These are phyloP conservation scores for Podaxis carcinomalis DNA, from an alignment of 768 basidiomycete genomes.

Conservation along the genomic window DNA sequence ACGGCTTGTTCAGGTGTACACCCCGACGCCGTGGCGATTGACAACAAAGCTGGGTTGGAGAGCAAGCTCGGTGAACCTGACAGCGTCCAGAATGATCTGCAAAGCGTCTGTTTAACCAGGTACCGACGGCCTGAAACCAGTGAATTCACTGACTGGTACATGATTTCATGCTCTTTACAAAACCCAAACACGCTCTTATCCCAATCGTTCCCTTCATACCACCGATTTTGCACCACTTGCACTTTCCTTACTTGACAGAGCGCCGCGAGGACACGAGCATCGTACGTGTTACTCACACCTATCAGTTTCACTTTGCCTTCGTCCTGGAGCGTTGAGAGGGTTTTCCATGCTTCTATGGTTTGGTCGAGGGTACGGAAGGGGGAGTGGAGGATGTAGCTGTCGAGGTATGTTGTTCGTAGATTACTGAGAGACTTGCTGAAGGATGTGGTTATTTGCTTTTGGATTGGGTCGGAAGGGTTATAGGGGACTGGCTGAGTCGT, in stretches of 20 bases:
- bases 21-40: constrained; percentile 39
- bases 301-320: constrained; percentile 60
- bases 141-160: constrained; percentile 57
- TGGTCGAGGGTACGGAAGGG: constrained; percentile 54
- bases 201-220: constrained; percentile 81
- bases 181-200: constrained; percentile 61
- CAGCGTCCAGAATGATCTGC: constrained; percentile 87
- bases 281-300: constrained; percentile 78
- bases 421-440: constrained; percentile 62
- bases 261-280: constrained; percentile 48
- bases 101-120: neutral
- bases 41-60: constrained; percentile 37
- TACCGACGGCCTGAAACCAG: neutral
- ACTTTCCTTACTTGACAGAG: constrained; percentile 53
- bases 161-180: constrained; percentile 57
- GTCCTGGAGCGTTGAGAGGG: constrained; percentile 57
- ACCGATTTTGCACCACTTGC: constrained; percentile 79
- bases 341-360: constrained; percentile 68
- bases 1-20: constrained; percentile 64
- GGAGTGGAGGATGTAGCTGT: constrained; percentile 77
- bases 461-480: constrained; percentile 45
- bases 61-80: constrained; percentile 70
- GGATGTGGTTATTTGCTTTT: constrained; percentile 59
- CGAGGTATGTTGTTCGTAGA: constrained; percentile 69
- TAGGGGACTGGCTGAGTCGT: constrained; percentile 69